A percentile compares a stretch with the other conserved stretches of the same genome.
These are phyloP conservation scores for Metschnikowia baotianmanensis DNA, from an alignment of 805 yeast species.

Conservation along the genomic window DNA sequence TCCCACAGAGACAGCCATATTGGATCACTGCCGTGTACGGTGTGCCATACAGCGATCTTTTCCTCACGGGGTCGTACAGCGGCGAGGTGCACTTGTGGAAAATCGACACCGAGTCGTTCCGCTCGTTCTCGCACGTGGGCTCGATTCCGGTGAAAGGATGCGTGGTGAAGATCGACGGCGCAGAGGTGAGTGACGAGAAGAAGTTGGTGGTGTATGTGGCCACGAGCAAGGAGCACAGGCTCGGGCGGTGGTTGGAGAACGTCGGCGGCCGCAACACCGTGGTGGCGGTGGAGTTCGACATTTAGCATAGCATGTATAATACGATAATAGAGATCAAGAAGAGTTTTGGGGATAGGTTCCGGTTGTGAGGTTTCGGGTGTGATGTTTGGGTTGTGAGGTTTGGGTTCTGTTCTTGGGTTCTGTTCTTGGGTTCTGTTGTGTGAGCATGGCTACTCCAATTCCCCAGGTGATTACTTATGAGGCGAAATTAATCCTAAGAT, in stretches of 20 bases:
- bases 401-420: no score
- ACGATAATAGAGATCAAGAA: no score
- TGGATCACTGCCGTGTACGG: constrained; percentile 83
- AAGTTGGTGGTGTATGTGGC: constrained; percentile 56
- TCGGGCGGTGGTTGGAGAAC: constrained; percentile 80
- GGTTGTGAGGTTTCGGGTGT: not conserved
- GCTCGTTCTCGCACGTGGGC: constrained; percentile 59
- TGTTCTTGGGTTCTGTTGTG: no score
- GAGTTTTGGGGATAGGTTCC: no score
- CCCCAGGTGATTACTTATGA: no score
- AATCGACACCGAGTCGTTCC: constrained; percentile 53
- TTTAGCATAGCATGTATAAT: constrained; percentile 20
- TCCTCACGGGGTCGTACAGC: constrained; percentile 85
- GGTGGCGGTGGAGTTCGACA: constrained; percentile 34
- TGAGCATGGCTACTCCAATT: no score
- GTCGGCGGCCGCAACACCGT: constrained; percentile 70
- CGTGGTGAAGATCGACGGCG: constrained; percentile 60
- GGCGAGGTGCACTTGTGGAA: constrained; percentile 81
- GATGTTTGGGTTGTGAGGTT: not conserved
- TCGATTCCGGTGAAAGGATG: constrained; percentile 64
- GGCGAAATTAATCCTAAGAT: no score
- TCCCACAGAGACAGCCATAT: constrained; percentile 76
- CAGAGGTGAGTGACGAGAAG: constrained; percentile 46
- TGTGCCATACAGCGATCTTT: constrained; percentile 79
- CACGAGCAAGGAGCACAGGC: constrained; percentile 78